A percentile compares a stretch with the other conserved stretches of the same genome.
phyloP scores from a whole-genome alignment of 2,329 filamentous ascomycete genomes.

The Fusarium dimerum region DNA sequence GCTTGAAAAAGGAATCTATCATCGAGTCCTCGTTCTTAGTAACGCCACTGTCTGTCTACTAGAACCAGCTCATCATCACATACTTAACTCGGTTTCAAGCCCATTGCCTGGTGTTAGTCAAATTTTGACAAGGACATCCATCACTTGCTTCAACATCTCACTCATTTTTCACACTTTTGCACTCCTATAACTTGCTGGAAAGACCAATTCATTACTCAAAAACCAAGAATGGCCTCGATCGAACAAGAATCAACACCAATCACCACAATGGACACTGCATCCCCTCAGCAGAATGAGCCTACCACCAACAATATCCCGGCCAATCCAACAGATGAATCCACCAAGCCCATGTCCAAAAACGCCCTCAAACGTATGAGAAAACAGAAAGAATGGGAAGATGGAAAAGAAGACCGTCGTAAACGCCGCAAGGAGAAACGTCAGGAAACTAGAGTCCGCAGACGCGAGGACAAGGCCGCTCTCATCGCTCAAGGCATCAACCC shows the following conservation, averaged over 20 bases:
- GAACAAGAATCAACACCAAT: neutral
- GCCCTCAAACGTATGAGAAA: slow-evolving; percentile 78
- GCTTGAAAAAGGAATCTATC: too few species aligned
- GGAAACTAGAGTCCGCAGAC: slow-evolving; percentile 48
- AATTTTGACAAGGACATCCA: too few species aligned
- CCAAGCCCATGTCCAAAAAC: slow-evolving; percentile 70
- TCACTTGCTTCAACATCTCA: too few species aligned
- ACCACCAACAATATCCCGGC: slow-evolving; percentile 6
- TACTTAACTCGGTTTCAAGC: too few species aligned
- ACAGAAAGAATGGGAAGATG: slow-evolving; percentile 74
- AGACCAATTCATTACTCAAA: too few species aligned
- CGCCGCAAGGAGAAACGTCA: slow-evolving; percentile 57
- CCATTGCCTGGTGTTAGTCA: too few species aligned
- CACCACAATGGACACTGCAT: neutral
- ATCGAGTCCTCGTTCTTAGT: too few species aligned
- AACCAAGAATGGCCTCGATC: neutral
- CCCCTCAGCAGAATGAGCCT: slow-evolving; percentile 3
- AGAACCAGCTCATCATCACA: too few species aligned
- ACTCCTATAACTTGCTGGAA: too few species aligned
- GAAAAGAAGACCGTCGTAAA: slow-evolving; percentile 58
- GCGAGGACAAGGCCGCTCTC: slow-evolving; percentile 50
- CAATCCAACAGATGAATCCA: slow-evolving; percentile 8
- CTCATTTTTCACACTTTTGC: too few species aligned
- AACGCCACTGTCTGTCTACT: too few species aligned
- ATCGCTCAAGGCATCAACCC: slow-evolving; percentile 51